A percentile compares a stretch with the other conserved stretches of the same genome.
Conservation (phyloP, 2,329 filamentous ascomycete species). For the Phialemonium atrogriseum region DNA sequence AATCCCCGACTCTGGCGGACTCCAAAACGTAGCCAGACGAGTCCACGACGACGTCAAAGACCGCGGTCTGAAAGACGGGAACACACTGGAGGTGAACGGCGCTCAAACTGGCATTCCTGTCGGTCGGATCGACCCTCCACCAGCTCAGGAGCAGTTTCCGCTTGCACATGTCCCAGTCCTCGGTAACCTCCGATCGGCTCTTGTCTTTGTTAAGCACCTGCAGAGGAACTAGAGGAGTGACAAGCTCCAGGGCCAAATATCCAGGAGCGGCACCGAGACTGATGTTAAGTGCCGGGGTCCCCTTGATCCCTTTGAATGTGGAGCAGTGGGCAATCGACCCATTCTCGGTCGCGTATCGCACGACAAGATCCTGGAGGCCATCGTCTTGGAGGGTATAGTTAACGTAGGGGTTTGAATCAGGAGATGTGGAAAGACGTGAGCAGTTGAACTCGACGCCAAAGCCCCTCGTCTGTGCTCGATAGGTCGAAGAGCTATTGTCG, state of each 20-base stretch:
- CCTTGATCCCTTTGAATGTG: neutral
- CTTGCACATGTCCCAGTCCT: conserved; percentile 1
- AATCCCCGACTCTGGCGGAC: conserved; percentile 7
- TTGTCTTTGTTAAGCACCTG: neutral
- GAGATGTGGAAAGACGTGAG: neutral
- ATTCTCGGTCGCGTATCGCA: neutral
- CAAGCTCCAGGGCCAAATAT: conserved; percentile 1
- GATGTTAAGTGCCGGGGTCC: neutral
- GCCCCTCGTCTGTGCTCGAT: conserved; percentile 14
- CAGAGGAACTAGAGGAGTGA: neutral
- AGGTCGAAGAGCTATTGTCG: conserved; percentile 3
- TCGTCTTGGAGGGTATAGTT: conserved; percentile 1
- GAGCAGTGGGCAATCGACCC: conserved; percentile 1
- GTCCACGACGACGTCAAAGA: conserved; percentile 25
- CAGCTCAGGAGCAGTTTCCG: conserved; percentile 1
- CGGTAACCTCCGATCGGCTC: neutral
- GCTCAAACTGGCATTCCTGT: neutral
- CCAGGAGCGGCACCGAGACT: neutral
- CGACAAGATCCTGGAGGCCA: neutral
- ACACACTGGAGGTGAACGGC: neutral
- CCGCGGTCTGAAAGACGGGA: conserved; percentile 17
- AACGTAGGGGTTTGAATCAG: neutral
- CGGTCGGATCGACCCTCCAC: neutral
- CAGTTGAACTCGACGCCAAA: conserved; percentile 14
- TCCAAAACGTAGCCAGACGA: conserved; percentile 13